Evolutionary conservation across 176 grass and related monocot genomes (phyloP).

Genomic region (Elaeis guineensis): DNA sequence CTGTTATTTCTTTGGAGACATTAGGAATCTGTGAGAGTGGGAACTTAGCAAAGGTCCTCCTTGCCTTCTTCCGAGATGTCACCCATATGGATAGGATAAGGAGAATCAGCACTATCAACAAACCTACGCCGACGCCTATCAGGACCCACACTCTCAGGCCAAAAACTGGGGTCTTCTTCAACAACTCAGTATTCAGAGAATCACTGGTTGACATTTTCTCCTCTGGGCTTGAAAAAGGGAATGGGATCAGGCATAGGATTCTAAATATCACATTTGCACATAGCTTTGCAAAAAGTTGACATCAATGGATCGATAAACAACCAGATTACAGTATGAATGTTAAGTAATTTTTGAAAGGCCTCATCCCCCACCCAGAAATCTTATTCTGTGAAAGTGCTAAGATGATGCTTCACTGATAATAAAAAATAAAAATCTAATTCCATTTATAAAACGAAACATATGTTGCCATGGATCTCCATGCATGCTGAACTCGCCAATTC

Average conservation of each 20-base stretch:
- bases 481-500: too few species aligned
- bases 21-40: conserved; percentile 79
- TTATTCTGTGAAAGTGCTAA: too few species aligned
- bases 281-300: background rate
- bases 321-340: too few species aligned
- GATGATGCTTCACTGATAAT: too few species aligned
- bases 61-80: conserved; percentile 45
- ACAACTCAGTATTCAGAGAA: conserved; percentile 43
- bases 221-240: background rate
- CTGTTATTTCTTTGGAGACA: conserved; percentile 90
- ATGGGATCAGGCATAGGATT: conserved; percentile 6
- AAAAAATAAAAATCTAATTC: too few species aligned
- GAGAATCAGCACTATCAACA: conserved; percentile 68
- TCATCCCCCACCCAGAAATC: too few species aligned
- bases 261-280: conserved; percentile 1
- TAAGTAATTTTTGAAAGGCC: too few species aligned
- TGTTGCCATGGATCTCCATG: too few species aligned
- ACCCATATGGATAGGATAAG: conserved; percentile 77
- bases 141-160: conserved; percentile 72
- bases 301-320: background rate
- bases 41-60: conserved; percentile 43
- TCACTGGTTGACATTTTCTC: conserved; percentile 32
- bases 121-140: conserved; percentile 65
- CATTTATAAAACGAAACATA: too few species aligned
- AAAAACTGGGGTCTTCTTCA: conserved; percentile 53